A percentile compares a stretch with the other conserved stretches of the same genome.
Evolutionary conservation across 495 filamentous ascomycete species (phyloP).

Genomic region (Hypomontagnella monticulosa): DNA sequence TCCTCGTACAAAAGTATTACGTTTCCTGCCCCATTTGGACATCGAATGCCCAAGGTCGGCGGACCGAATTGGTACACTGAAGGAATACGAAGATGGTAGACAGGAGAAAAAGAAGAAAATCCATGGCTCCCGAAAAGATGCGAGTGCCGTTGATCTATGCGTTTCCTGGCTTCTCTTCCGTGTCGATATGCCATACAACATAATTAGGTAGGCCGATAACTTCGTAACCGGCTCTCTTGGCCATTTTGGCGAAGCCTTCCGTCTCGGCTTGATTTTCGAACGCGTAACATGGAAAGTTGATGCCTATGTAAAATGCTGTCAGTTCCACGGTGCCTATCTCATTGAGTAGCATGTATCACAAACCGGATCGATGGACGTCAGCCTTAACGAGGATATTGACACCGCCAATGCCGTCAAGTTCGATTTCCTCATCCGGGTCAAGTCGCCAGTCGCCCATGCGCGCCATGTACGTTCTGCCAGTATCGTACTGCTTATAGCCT

Average conservation of each 20-base stretch:
- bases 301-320: slow-evolving; percentile 63
- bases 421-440: slow-evolving; percentile 88
- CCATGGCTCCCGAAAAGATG: slow-evolving; percentile 16
- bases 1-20: slow-evolving; percentile 52
- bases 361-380: slow-evolving; percentile 94
- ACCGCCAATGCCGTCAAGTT: slow-evolving; percentile 94
- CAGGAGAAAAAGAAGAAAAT: slow-evolving; percentile 32
- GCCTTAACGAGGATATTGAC: slow-evolving; percentile 98
- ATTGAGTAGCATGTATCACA: slow-evolving; percentile 31
- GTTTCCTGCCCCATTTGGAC: slow-evolving; percentile 42
- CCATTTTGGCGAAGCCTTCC: slow-evolving; percentile 98
- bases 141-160: slow-evolving; percentile 43
- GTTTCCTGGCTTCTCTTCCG: slow-evolving; percentile 96
- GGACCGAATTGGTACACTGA: slow-evolving; percentile 34
- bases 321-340: not conserved
- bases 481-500: slow-evolving; percentile 94
- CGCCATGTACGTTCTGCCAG: slow-evolving; percentile 86
- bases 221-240: slow-evolving; percentile 93
- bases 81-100: slow-evolving; percentile 30
- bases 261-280: slow-evolving; percentile 99
- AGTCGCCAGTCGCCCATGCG: slow-evolving; percentile 89
- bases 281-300: slow-evolving; percentile 96
- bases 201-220: slow-evolving; percentile 96
- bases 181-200: slow-evolving; percentile 98
- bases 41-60: slow-evolving; percentile 40